Evolutionary conservation across 192 early-diverging fungal genomes (phyloP).

Genomic region (Podila horticola): DNA sequence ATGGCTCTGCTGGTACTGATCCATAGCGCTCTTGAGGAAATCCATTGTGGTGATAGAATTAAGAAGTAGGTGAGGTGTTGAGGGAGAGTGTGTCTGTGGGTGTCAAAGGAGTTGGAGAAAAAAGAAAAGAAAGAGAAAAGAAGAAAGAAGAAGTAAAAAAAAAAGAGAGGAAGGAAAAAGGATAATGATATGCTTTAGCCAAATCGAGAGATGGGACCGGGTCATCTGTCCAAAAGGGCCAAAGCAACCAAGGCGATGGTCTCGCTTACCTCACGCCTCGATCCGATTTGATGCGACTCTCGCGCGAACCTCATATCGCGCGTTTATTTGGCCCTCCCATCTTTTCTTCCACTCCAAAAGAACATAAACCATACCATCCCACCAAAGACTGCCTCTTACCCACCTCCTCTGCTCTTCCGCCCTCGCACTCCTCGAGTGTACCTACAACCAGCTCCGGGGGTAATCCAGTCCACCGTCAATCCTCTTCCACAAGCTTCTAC

Average conservation of each 20-base stretch:
- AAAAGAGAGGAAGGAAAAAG: conserved; percentile 1
- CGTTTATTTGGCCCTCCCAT: too few relatives aligned
- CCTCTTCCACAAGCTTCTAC: too few relatives aligned
- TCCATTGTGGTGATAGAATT: conserved; percentile 11
- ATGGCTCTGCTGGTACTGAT: neutral
- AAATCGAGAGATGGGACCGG: neutral
- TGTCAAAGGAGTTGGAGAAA: neutral
- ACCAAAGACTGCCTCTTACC: too few relatives aligned
- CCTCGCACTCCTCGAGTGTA: too few relatives aligned
- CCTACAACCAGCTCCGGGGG: too few relatives aligned
- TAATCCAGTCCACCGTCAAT: too few relatives aligned
- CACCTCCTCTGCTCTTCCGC: too few relatives aligned
- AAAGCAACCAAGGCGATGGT: neutral
- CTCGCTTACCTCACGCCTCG: too few relatives aligned
- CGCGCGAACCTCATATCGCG: too few relatives aligned
- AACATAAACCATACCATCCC: too few relatives aligned
- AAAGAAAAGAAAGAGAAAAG: neutral
- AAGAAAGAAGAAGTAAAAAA: neutral
- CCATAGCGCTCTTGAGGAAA: conserved; percentile 3
- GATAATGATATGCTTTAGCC: neutral
- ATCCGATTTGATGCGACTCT: too few relatives aligned
- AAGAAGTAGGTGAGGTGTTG: neutral
- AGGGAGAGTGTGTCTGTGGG: neutral
- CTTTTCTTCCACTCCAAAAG: too few relatives aligned
- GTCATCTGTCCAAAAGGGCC: neutral